Conservation (phyloP, 2,329 filamentous ascomycete genomes). For the Pseudogymnoascus sp. region DNA sequence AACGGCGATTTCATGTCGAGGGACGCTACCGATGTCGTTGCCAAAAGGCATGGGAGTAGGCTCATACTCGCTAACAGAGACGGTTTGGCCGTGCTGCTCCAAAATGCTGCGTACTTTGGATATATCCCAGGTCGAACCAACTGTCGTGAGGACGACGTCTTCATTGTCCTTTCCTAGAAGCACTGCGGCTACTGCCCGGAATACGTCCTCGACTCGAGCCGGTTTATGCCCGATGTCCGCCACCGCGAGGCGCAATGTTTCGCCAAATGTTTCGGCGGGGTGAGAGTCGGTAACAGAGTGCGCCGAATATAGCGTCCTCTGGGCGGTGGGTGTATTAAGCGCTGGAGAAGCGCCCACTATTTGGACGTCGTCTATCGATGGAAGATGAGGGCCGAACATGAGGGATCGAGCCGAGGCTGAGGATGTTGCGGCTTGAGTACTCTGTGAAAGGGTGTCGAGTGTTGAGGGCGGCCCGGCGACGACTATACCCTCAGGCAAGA, state of each 20-base stretch:
- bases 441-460: constrained; percentile 4
- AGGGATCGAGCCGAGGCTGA: not conserved
- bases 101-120: not conserved
- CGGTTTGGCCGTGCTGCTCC: not conserved
- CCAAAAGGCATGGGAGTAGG: not conserved
- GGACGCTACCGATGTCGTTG: not conserved
- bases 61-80: not conserved
- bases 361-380: not conserved
- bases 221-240: not conserved
- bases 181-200: not conserved
- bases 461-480: constrained; percentile 13
- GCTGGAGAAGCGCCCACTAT: not conserved
- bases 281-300: not conserved
- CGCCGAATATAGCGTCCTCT: not conserved
- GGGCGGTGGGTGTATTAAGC: not conserved
- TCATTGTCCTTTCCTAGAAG: not conserved
- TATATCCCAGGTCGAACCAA: constrained; percentile 31
- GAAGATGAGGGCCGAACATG: not conserved
- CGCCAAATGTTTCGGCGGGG: not conserved
- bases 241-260: not conserved
- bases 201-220: not conserved
- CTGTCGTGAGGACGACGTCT: constrained; percentile 37
- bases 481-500: not conserved
- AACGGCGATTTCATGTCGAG: constrained; percentile 24
- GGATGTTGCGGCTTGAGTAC: not conserved